These are phyloP conservation scores for Paraconiothyrium sp. DNA, from an alignment of 2,329 filamentous ascomycete genomes.

Conservation along the genomic window DNA sequence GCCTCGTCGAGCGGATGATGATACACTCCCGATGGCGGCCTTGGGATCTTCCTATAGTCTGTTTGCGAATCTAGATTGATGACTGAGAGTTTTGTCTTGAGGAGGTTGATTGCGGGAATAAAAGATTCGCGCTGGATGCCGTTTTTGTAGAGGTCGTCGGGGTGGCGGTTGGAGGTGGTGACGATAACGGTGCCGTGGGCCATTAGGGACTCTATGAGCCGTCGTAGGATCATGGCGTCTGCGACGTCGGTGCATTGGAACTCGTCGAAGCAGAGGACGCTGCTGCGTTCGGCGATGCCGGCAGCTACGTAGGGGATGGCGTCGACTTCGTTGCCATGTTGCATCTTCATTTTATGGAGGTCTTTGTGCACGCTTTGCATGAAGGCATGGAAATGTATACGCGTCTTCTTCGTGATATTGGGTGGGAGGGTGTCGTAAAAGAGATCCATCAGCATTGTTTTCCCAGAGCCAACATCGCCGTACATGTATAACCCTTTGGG, in stretches of 20 bases:
- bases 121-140: constrained; percentile 96
- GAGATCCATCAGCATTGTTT: constrained; percentile 99
- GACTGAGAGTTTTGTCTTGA: constrained; percentile 84
- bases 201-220: constrained; percentile 90
- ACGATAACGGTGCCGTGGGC: constrained; percentile 95
- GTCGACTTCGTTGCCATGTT: constrained; percentile 88
- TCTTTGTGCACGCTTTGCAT: constrained; percentile 98
- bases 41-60: constrained; percentile 96
- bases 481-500: constrained; percentile 94
- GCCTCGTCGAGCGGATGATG: constrained; percentile 84
- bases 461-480: constrained; percentile 95
- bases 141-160: constrained; percentile 96
- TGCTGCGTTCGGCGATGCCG: constrained; percentile 86
- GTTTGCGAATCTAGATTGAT: constrained; percentile 95
- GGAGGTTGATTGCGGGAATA: constrained; percentile 90
- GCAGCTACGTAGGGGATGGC: constrained; percentile 91
- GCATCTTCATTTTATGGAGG: constrained; percentile 88
- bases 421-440: constrained; percentile 92
- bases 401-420: constrained; percentile 81
- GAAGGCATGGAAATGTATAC: constrained; percentile 99
- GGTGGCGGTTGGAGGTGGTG: constrained; percentile 96
- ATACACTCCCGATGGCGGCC: constrained; percentile 92
- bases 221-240: constrained; percentile 95
- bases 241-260: constrained; percentile 99
- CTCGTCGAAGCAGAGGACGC: constrained; percentile 96